Conservation (phyloP, 306 rosid genomes). For the Glycine latifolia region DNA sequence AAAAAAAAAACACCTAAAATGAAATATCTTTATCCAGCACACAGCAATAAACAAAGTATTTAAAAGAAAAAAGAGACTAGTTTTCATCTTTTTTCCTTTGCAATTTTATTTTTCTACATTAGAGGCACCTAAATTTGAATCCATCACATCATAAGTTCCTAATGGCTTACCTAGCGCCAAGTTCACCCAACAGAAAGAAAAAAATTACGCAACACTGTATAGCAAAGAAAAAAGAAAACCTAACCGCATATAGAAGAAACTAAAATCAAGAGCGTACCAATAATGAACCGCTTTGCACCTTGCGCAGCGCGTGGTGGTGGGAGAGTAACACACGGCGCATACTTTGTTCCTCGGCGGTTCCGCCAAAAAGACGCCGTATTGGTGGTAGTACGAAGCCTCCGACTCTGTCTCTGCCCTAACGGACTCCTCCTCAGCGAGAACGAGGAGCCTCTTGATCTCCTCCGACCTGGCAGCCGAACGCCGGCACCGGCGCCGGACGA, state of each 20-base stretch:
- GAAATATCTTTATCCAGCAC: neutral
- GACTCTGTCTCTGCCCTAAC: constrained; percentile 65
- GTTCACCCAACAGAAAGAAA: neutral
- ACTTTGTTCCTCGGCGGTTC: constrained; percentile 38
- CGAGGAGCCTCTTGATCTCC: constrained; percentile 75
- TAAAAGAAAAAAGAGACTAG: neutral
- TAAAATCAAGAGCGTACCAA: constrained; percentile 57
- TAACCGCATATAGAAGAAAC: neutral
- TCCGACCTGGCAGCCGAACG: constrained; percentile 66
- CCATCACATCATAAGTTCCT: neutral
- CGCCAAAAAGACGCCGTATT: constrained; percentile 31
- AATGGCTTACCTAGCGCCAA: neutral
- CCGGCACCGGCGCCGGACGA: constrained; percentile 58
- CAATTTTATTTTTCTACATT: neutral
- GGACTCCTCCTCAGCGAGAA: constrained; percentile 74
- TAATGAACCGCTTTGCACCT: constrained; percentile 83
- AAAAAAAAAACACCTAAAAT: neutral
- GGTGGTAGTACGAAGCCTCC: constrained; percentile 55
- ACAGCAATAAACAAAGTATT: neutral
- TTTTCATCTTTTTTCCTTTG: neutral
- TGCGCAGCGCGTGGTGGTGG: constrained; percentile 80
- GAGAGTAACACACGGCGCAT: constrained; percentile 75
- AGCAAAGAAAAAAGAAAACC: neutral
- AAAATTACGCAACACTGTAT: neutral
- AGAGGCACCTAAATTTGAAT: neutral